Evolutionary conservation across 495 filamentous ascomycete species (phyloP), one percentile per base, ranked within the genome.

Genomic region (Neurospora sp.): DNA sequence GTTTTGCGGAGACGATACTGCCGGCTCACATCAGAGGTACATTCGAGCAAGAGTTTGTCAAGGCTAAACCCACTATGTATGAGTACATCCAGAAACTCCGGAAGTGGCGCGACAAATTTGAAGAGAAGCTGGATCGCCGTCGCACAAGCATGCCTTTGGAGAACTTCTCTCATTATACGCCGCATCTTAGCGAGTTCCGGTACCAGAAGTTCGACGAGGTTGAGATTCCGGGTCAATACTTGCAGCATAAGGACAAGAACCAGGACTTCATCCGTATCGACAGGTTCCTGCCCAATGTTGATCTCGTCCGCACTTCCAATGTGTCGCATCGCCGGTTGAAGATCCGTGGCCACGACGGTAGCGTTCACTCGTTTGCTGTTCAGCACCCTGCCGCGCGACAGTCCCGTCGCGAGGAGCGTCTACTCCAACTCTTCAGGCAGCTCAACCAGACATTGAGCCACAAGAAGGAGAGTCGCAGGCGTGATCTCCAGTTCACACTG

Each of bases 161-260:
- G 80, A 84, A 81, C 38, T 81, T 77, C 39, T 79, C 79, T 17
- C 80, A 81, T 69, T 96, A 91, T 79, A 96, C 93, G 36, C 92
- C 92, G 28, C 92, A 96, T 77, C 88, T 99, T 66, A 97, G 93
- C 83, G 96, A 98, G 79, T 98, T 98, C 84, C 88, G 93, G 69
- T 98, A 97, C 84, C 90, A 94, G 78, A 98, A 97, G 79, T 97
- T 98, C 76, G 96, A 99, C 80, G 96, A 98, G 75, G 95, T 99
- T 59, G 96, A 99, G 82, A 90, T 99, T 62, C 96, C 96, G 1
- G 96, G 96, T 2, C 96, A 99, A 81, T 99, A 99, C 79, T 85
- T 99, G 69, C 88, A 94, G 76, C 96, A 97, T 81, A 94, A 94
- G 78, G 96, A 99, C 79, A 98, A 98, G 87, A 98, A 98, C 79